These are phyloP conservation scores for Scheffersomyces quercinus DNA, from an alignment of 1,139 yeast genomes.

Conservation along the genomic window DNA sequence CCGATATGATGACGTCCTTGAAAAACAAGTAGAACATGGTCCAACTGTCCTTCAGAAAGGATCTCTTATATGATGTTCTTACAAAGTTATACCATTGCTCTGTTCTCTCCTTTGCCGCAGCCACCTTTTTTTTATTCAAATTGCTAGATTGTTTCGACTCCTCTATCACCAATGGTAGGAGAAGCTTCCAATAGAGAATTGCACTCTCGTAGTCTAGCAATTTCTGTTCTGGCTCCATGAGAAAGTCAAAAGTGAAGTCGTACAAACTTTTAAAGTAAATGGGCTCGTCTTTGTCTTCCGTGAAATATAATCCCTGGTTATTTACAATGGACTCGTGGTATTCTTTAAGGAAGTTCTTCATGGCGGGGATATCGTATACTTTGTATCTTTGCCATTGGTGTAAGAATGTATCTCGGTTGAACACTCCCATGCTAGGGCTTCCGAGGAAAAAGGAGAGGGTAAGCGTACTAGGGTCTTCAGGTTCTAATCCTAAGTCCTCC, in stretches of 20 bases:
- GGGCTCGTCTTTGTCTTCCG: slow-evolving; percentile 6
- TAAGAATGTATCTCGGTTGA: slow-evolving; percentile 50
- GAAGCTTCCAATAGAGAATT: slow-evolving; percentile 72
- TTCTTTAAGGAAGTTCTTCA: slow-evolving; percentile 46
- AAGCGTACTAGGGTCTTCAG: slow-evolving; percentile 72
- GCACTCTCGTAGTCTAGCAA: slow-evolving; percentile 66
- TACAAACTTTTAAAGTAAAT: slow-evolving; percentile 59
- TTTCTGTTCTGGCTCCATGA: slow-evolving; percentile 62
- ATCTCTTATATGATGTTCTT: slow-evolving; percentile 34
- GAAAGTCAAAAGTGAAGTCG: slow-evolving; percentile 67
- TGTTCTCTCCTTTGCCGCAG: slow-evolving; percentile 20
- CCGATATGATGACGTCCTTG: slow-evolving; percentile 46
- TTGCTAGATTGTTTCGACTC: no score
- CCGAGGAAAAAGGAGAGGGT: slow-evolving; percentile 69
- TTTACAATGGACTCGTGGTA: slow-evolving; percentile 40
- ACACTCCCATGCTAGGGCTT: slow-evolving; percentile 67
- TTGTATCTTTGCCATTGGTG: slow-evolving; percentile 52
- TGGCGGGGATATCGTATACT: slow-evolving; percentile 42
- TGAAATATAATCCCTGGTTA: slow-evolving; percentile 3
- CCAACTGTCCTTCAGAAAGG: slow-evolving; percentile 78
- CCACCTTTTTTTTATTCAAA: neutral
- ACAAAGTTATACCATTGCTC: slow-evolving; percentile 57
- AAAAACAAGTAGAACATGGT: slow-evolving; percentile 75
- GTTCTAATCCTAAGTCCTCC: slow-evolving; percentile 63
- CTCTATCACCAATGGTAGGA: slow-evolving; percentile 39